A percentile compares a stretch with the other conserved stretches of the same genome.
phyloP scores from a whole-genome alignment of 2,329 filamentous ascomycete genomes.

The Tolypocladium ovalisporum region DNA sequence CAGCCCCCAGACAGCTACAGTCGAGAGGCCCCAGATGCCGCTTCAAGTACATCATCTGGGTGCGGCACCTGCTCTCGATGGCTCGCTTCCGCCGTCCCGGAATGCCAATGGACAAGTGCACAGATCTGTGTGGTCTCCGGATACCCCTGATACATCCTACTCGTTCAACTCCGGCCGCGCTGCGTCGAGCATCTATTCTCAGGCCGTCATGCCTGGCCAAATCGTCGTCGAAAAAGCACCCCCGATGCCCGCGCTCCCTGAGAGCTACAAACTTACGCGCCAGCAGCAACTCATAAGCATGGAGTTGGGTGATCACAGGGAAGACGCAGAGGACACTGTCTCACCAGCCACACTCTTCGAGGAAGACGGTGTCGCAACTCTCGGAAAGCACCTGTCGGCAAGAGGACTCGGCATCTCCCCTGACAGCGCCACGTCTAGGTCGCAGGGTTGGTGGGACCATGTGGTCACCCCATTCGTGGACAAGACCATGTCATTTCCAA shows the following conservation, averaged over 20 bases:
- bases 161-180: conserved; percentile 30
- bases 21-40: conserved; percentile 21
- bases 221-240: conserved; percentile 31
- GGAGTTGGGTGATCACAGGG: conserved; percentile 15
- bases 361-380: conserved; percentile 45
- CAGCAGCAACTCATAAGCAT: conserved; percentile 27
- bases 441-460: conserved; percentile 69
- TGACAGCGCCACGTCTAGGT: conserved; percentile 44
- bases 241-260: conserved; percentile 50
- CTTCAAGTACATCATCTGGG: neutral
- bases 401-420: conserved; percentile 26
- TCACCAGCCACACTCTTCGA: conserved; percentile 60
- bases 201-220: conserved; percentile 28
- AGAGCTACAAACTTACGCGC: conserved; percentile 21
- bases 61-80: neutral
- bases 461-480: conserved; percentile 59
- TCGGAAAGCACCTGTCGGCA: conserved; percentile 26
- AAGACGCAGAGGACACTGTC: conserved; percentile 37
- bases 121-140: conserved; percentile 50
- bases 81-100: neutral
- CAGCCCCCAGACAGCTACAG: conserved; percentile 38
- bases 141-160: conserved; percentile 40
- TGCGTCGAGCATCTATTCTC: conserved; percentile 52
- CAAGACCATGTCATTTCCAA: conserved; percentile 31
- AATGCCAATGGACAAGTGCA: conserved; percentile 1